These are phyloP conservation scores for Bruguiera sexangula DNA, from an alignment of 345 rosid species.

Conservation along the genomic window DNA sequence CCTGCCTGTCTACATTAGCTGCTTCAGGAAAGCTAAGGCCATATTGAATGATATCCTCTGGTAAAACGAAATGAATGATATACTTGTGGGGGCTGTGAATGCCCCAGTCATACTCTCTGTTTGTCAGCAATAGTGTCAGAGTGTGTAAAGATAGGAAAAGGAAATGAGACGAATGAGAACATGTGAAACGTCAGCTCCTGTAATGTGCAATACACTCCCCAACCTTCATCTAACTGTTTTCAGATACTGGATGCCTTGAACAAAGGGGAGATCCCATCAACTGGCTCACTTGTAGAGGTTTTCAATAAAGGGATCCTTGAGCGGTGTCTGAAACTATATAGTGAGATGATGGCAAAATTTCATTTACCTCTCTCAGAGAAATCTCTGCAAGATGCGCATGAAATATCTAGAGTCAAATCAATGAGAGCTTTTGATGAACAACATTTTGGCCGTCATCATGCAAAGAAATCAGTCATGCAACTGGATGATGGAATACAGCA, in stretches of 20 bases:
- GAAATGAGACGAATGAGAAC: background rate
- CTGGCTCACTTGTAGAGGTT: constrained; percentile 97
- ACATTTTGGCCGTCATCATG: constrained; percentile 96
- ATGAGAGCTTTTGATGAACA: constrained; percentile 73
- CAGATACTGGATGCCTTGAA: constrained; percentile 97
- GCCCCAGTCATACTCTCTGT: too few species aligned
- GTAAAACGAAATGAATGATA: background rate
- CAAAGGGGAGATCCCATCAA: constrained; percentile 99
- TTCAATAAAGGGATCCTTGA: constrained; percentile 92
- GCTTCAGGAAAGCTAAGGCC: background rate
- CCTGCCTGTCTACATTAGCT: background rate
- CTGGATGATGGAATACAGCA: constrained; percentile 75
- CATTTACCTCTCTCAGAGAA: constrained; percentile 62
- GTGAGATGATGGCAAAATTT: constrained; percentile 58
- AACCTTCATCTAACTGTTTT: constrained; percentile 18
- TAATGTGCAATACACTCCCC: background rate
- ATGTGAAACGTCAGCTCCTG: background rate
- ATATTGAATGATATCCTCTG: background rate
- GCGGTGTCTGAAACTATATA: constrained; percentile 75
- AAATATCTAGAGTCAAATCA: constrained; percentile 50
- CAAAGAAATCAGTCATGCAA: constrained; percentile 70
- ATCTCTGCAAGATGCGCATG: constrained; percentile 65
- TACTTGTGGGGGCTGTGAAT: too few species aligned
- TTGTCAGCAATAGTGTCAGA: background rate
- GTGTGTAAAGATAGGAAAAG: background rate